Evolutionary conservation across 2,329 filamentous ascomycete genomes (phyloP).

Genomic region (Stromatinia cepivora): DNA sequence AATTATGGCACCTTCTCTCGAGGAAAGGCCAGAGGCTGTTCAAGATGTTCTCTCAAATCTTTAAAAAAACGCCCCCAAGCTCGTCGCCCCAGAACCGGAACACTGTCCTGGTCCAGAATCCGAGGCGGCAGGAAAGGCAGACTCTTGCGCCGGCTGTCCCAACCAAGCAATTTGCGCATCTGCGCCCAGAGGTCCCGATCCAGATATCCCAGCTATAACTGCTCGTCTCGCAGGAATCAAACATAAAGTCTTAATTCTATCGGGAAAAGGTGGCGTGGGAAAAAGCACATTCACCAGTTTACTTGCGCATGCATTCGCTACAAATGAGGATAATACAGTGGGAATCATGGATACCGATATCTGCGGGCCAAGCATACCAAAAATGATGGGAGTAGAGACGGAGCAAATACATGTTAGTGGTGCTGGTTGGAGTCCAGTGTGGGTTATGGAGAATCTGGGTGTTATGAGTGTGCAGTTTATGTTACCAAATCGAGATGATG

Average conservation of each 20-base stretch:
- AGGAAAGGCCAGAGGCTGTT: constrained; percentile 68
- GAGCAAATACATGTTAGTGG: constrained; percentile 92
- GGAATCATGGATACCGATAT: constrained; percentile 99
- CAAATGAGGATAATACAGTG: constrained; percentile 74
- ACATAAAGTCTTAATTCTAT: constrained; percentile 89
- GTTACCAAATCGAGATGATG: constrained; percentile 89
- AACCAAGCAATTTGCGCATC: constrained; percentile 96
- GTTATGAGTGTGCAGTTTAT: constrained; percentile 99
- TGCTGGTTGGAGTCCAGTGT: constrained; percentile 91
- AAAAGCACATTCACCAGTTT: constrained; percentile 93
- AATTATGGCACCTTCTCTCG: constrained; percentile 77
- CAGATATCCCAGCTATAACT: constrained; percentile 86
- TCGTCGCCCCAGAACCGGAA: constrained; percentile 93
- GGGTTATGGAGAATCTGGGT: constrained; percentile 89
- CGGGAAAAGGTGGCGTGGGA: constrained; percentile 93
- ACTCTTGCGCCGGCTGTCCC: constrained; percentile 91
- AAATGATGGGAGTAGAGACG: constrained; percentile 96
- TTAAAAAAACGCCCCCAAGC: constrained; percentile 74
- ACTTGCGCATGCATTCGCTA: constrained; percentile 84
- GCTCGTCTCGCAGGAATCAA: constrained; percentile 76
- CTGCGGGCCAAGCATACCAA: constrained; percentile 92
- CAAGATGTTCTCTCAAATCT: constrained; percentile 74
- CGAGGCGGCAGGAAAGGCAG: constrained; percentile 65
- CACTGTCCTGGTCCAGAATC: constrained; percentile 93
- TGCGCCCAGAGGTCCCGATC: constrained; percentile 91